These are phyloP conservation scores for Heliosperma pusillum DNA, from an alignment of 148 eudicot genomes.

Conservation along the genomic window DNA sequence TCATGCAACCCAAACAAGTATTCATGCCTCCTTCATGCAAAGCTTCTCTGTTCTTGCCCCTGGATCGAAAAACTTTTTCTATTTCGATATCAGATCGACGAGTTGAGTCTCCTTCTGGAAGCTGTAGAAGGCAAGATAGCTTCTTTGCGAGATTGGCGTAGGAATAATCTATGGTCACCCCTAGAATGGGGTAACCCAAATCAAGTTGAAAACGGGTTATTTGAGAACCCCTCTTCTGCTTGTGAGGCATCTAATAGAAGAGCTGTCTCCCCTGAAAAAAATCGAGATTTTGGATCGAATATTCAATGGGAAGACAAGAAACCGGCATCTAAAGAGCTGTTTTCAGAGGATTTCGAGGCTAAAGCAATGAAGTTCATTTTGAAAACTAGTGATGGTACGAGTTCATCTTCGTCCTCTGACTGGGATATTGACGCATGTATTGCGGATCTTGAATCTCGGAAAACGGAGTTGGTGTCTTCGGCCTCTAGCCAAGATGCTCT, in stretches of 20 bases:
- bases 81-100: slow-evolving; percentile 42
- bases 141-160: slow-evolving; percentile 44
- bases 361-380: slow-evolving; percentile 2
- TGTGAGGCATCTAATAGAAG: slow-evolving; percentile 9
- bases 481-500: neutral
- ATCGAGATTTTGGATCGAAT: slow-evolving; percentile 17
- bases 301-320: slow-evolving; percentile 14
- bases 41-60: slow-evolving; percentile 58
- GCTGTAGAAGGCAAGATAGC: slow-evolving; percentile 59
- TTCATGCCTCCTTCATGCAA: slow-evolving; percentile 69
- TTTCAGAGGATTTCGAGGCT: slow-evolving; percentile 13
- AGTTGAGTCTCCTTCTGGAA: slow-evolving; percentile 49
- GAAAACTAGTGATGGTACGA: slow-evolving; percentile 14
- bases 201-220: neutral
- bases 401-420: slow-evolving; percentile 28
- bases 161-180: slow-evolving; percentile 35
- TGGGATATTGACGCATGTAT: slow-evolving; percentile 25
- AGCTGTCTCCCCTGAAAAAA: neutral
- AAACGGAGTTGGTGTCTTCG: slow-evolving; percentile 2
- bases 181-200: slow-evolving; percentile 12
- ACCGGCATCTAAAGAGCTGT: slow-evolving; percentile 11
- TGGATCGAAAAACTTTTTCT: slow-evolving; percentile 50
- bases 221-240: slow-evolving; percentile 18
- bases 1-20: slow-evolving; percentile 49
- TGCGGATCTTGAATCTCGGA: slow-evolving; percentile 12